These are phyloP conservation scores for Phytophthora foliorum DNA, from an alignment of 352 stramenopile species.

Conservation along the genomic window DNA sequence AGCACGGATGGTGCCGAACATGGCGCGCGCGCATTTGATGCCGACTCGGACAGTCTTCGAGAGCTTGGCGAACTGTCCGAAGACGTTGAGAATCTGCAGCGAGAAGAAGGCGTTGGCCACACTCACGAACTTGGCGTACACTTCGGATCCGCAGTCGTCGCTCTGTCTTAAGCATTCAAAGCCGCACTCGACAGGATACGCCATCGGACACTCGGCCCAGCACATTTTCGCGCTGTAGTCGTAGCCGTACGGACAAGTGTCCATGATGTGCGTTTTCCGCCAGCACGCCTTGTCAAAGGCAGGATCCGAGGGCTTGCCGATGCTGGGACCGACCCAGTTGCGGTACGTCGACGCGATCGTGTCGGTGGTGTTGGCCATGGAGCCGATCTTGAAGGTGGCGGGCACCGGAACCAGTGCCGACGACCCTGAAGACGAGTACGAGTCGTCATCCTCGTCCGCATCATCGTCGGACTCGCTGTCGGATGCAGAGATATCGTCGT, in stretches of 20 bases:
- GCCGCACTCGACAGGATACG: slow-evolving; percentile 36
- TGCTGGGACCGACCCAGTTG: slow-evolving; percentile 19
- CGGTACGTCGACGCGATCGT: slow-evolving; percentile 19
- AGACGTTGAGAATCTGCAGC: slow-evolving; percentile 37
- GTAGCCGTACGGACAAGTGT: slow-evolving; percentile 15
- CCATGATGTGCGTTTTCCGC: slow-evolving; percentile 13
- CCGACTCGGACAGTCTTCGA: slow-evolving; percentile 25
- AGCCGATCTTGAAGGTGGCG: slow-evolving; percentile 17
- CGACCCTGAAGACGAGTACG: slow-evolving; percentile 10
- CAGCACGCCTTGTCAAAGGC: slow-evolving; percentile 28
- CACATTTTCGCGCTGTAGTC: slow-evolving; percentile 23
- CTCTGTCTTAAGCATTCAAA: slow-evolving; percentile 39
- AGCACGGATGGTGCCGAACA: slow-evolving; percentile 23
- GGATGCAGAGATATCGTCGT: neutral
- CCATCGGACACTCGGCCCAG: slow-evolving; percentile 26
- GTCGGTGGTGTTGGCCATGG: slow-evolving; percentile 15
- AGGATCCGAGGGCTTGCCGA: slow-evolving; percentile 12
- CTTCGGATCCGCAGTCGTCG: slow-evolving; percentile 28
- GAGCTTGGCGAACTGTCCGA: slow-evolving; percentile 33
- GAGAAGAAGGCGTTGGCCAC: slow-evolving; percentile 43
- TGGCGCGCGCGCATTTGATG: slow-evolving; percentile 20
- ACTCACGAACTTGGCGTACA: slow-evolving; percentile 42
- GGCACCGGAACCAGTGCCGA: slow-evolving; percentile 16
- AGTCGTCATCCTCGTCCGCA: slow-evolving; percentile 2
- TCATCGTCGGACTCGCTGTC: slow-evolving; percentile 15